phyloP scores from a whole-genome alignment of 169 alveolate species.

The Eimeria necatrix region DNA sequence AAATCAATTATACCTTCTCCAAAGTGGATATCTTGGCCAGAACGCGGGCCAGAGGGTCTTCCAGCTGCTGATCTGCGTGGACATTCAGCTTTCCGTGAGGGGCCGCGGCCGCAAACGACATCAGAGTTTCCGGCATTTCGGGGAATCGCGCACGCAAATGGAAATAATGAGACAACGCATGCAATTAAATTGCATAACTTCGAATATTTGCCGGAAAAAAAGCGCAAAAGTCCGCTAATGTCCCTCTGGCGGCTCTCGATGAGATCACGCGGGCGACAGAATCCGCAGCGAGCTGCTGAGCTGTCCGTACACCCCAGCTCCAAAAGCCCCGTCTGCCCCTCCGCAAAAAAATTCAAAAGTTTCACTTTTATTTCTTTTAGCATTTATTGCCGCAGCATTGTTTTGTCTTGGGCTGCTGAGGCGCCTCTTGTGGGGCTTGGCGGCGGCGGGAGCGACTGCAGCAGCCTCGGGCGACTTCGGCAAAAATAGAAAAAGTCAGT shows the following conservation, averaged over 20 bases:
- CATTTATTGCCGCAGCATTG: neutral
- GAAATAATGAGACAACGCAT: neutral
- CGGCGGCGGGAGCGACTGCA: neutral
- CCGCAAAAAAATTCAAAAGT: neutral
- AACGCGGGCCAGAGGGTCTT: slow-evolving; percentile 37
- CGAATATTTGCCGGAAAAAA: neutral
- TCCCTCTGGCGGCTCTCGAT: neutral
- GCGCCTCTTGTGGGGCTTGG: neutral
- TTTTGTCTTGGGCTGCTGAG: neutral
- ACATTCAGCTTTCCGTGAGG: neutral
- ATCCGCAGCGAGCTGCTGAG: no score
- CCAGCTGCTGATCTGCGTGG: neutral
- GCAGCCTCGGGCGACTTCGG: neutral
- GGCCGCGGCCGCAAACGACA: neutral
- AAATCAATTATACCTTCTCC: neutral
- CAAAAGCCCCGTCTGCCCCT: neutral
- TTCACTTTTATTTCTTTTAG: neutral
- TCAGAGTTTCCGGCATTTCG: neutral
- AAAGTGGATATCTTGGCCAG: slow-evolving; percentile 19
- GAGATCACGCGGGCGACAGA: neutral
- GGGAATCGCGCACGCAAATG: neutral
- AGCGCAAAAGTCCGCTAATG: neutral
- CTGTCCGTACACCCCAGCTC: slow-evolving; percentile 1
- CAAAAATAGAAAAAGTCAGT: neutral
- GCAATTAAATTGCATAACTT: no score